A percentile compares a stretch with the other conserved stretches of the same genome.
These are phyloP conservation scores for Fusarium sp. DNA, from an alignment of 2,329 filamentous ascomycete species.

Conservation along the genomic window DNA sequence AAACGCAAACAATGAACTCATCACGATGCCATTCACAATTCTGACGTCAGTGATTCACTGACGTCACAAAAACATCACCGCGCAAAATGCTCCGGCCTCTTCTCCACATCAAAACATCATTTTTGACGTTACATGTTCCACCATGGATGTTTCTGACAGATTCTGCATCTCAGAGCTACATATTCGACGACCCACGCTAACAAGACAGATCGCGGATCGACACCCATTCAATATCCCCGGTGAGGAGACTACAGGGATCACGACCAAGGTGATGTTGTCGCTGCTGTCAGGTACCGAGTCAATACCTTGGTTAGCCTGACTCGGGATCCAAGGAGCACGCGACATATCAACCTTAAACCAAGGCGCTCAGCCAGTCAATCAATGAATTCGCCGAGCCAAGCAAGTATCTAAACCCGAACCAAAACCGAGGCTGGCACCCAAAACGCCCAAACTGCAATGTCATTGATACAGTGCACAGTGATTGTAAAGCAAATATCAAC, in stretches of 20 bases:
- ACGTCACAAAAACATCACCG: conserved; percentile 35
- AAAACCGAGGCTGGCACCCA: conserved; percentile 28
- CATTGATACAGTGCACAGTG: not conserved
- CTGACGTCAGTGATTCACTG: conserved; percentile 41
- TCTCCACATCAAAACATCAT: conserved; percentile 30
- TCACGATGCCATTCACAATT: conserved; percentile 20
- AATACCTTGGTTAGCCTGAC: conserved; percentile 18
- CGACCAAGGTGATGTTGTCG: conserved; percentile 9
- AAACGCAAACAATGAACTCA: not conserved
- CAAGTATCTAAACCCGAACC: conserved; percentile 8
- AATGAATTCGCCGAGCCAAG: not conserved
- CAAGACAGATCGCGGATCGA: conserved; percentile 19
- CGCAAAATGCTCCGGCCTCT: conserved; percentile 32
- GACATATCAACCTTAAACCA: conserved; percentile 9
- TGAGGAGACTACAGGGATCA: conserved; percentile 12
- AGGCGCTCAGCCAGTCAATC: conserved; percentile 1
- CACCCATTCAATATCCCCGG: not conserved
- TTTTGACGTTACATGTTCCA: not conserved
- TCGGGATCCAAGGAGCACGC: conserved; percentile 1
- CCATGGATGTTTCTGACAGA: conserved; percentile 10
- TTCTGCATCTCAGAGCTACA: conserved; percentile 7
- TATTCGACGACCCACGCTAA: not conserved
- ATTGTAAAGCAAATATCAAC: conserved; percentile 27
- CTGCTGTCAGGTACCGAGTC: conserved; percentile 9
- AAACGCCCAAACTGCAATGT: conserved; percentile 24